Conservation (phyloP, 225 moss, liverwort and hornwort species). For the Sphagnum contortum region DNA sequence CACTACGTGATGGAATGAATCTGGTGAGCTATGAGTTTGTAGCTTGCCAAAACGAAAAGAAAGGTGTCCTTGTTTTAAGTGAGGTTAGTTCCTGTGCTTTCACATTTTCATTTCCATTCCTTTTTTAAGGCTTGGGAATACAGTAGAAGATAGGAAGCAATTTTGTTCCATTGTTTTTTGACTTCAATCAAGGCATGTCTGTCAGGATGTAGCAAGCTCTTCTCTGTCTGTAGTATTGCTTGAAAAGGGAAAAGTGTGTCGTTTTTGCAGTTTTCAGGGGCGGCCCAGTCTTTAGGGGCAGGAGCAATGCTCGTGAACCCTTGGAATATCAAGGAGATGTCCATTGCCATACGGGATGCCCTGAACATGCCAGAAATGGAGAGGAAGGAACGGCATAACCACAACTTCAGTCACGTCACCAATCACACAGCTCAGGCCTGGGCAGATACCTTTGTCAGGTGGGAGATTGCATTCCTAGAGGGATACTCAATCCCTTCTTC, state of each 20-base stretch:
- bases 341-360: slow-evolving; percentile 85
- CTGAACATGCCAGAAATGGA: slow-evolving; percentile 69
- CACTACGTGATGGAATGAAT: slow-evolving; percentile 96
- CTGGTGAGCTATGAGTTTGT: slow-evolving; percentile 99
- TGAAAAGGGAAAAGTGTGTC: no score
- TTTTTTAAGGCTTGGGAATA: no score
- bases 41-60: slow-evolving; percentile 81
- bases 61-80: slow-evolving; percentile 83
- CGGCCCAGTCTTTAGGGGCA: slow-evolving; percentile 95
- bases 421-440: slow-evolving; percentile 95
- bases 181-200: no score
- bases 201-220: no score
- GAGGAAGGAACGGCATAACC: slow-evolving; percentile 78
- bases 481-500: no score
- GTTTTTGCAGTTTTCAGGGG: slow-evolving; percentile 68
- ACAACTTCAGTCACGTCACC: slow-evolving; percentile 89
- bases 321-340: slow-evolving; percentile 96
- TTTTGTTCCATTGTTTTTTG: no score
- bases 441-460: slow-evolving; percentile 98
- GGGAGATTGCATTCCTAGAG: no score
- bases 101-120: no score
- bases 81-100: slow-evolving; percentile 32
- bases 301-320: slow-evolving; percentile 98
- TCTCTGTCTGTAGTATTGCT: slow-evolving; percentile 1
- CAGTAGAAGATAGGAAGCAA: no score